These are phyloP conservation scores for Hymenoscyphus scutula DNA, from an alignment of 2,329 filamentous ascomycete species.

Conservation along the genomic window DNA sequence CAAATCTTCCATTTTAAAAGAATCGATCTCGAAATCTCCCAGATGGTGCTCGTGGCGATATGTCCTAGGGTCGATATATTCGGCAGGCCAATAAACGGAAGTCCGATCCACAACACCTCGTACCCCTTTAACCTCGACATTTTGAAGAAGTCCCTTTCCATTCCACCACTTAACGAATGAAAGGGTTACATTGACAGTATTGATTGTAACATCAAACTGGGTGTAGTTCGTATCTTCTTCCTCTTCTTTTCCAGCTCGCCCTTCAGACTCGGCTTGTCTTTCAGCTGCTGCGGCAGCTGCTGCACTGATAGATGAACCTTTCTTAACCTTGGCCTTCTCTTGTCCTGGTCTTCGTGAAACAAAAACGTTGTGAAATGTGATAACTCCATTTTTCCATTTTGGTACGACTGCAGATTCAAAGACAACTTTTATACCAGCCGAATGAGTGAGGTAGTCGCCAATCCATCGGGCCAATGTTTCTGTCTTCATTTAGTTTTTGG, in stretches of 20 bases:
- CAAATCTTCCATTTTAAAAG: constrained; percentile 93
- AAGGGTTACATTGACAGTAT: constrained; percentile 91
- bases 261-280: constrained; percentile 50
- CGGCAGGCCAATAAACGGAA: constrained; percentile 68
- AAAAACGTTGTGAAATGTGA: constrained; percentile 95
- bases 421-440: constrained; percentile 87
- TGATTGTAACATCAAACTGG: constrained; percentile 92
- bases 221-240: constrained; percentile 95
- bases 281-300: constrained; percentile 81
- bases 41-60: constrained; percentile 85
- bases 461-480: constrained; percentile 93
- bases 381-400: constrained; percentile 91
- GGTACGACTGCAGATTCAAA: constrained; percentile 98
- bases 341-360: constrained; percentile 89
- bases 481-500: constrained; percentile 37
- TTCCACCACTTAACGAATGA: constrained; percentile 99
- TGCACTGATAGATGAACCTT: constrained; percentile 81
- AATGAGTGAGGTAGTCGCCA: constrained; percentile 92
- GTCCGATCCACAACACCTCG: constrained; percentile 90
- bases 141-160: constrained; percentile 83
- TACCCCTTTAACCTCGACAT: constrained; percentile 92
- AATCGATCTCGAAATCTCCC: constrained; percentile 95
- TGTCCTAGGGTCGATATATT: constrained; percentile 74
- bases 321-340: constrained; percentile 77
- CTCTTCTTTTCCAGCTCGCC: constrained; percentile 36